A percentile compares a stretch with the other conserved stretches of the same genome.
phyloP scores from a whole-genome alignment of 345 rosid species.

The Durio zibethinus region DNA sequence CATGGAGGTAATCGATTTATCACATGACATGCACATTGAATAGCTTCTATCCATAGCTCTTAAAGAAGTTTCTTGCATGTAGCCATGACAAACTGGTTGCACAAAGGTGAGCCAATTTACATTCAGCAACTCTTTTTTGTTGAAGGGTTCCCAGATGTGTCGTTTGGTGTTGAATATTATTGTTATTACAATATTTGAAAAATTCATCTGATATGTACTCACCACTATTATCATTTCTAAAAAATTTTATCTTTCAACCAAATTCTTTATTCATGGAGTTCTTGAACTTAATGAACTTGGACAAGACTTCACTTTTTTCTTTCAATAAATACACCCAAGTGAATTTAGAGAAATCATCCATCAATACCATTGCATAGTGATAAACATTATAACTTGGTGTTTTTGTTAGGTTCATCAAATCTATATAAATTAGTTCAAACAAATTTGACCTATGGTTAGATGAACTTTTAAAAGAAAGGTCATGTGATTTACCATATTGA shows the following conservation, averaged over 20 bases:
- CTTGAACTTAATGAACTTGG: background rate
- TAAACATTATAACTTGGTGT: background rate
- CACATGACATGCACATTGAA: constrained; percentile 8
- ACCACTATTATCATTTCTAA: background rate
- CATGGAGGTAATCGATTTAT: constrained; percentile 8
- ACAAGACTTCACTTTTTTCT: background rate
- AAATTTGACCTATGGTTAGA: background rate
- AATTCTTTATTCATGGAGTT: background rate
- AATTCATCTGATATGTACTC: background rate
- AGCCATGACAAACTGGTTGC: constrained; percentile 1
- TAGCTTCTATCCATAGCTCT: constrained; percentile 6
- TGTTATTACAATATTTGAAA: background rate
- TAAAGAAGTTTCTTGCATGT: constrained; percentile 6
- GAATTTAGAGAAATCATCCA: background rate
- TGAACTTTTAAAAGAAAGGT: background rate
- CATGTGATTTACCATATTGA: background rate
- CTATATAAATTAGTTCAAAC: background rate
- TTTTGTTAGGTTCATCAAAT: background rate
- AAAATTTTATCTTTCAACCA: background rate
- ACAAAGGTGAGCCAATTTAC: constrained; percentile 17
- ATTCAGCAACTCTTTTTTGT: background rate
- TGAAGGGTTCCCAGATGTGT: constrained; percentile 1
- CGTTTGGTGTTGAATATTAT: background rate
- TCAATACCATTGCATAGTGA: background rate
- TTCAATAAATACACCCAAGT: background rate